These are phyloP conservation scores for Saccharomyces cerevisiae DNA, from an alignment of 805 yeast genomes.

Conservation along the genomic window DNA sequence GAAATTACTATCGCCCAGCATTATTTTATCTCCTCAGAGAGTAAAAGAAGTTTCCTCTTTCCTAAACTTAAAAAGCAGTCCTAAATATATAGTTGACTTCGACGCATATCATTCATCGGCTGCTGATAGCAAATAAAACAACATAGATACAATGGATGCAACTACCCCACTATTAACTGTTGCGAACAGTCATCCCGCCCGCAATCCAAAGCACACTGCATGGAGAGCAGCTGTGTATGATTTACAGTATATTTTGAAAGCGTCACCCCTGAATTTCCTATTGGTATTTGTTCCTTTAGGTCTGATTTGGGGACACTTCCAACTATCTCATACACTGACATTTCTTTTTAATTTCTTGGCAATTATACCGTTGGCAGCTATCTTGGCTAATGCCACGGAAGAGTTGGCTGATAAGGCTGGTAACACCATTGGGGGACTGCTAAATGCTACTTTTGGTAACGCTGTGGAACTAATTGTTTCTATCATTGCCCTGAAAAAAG, in stretches of 20 bases:
- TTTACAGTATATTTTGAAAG: conserved; percentile 31
- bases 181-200: not conserved
- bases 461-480: conserved; percentile 96
- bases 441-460: conserved; percentile 96
- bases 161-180: conserved; percentile 15
- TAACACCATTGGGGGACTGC: conserved; percentile 83
- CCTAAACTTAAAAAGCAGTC: not conserved
- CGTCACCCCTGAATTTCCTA: conserved; percentile 69
- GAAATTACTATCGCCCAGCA: not conserved
- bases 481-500: conserved; percentile 74
- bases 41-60: not conserved
- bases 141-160: conserved; percentile 10
- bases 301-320: conserved; percentile 55
- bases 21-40: not conserved
- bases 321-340: conserved; percentile 44
- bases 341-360: conserved; percentile 79
- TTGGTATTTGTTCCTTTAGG: conserved; percentile 87
- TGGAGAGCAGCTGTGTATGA: conserved; percentile 20
- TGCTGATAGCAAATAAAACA: not conserved
- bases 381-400: conserved; percentile 88
- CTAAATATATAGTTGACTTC: not conserved
- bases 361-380: conserved; percentile 85
- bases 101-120: not conserved
- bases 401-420: conserved; percentile 83
- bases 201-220: not conserved